Conservation (phyloP, 2,329 filamentous ascomycete species). For the Drechslera avenae region DNA sequence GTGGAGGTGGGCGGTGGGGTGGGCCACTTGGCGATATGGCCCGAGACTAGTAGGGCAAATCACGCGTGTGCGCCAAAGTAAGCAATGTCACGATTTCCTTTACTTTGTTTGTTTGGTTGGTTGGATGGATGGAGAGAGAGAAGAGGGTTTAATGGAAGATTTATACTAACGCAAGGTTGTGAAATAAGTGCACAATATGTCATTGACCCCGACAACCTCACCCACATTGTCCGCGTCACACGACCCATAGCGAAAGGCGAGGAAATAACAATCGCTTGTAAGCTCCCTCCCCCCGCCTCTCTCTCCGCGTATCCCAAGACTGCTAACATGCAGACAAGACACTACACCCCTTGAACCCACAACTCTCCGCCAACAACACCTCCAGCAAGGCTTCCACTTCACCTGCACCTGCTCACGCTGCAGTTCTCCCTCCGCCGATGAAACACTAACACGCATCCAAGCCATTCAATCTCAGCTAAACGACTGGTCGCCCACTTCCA, state of each 20-base stretch:
- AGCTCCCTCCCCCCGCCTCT: background rate
- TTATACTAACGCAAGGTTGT: too few species aligned
- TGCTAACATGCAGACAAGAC: constrained; percentile 22
- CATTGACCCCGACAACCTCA: constrained; percentile 43
- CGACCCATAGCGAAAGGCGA: constrained; percentile 43
- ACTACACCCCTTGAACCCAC: constrained; percentile 45
- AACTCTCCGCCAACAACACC: constrained; percentile 35
- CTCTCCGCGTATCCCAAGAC: background rate
- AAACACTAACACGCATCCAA: constrained; percentile 36
- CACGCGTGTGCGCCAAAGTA: constrained; percentile 50
- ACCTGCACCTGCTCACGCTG: constrained; percentile 50
- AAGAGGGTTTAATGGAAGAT: constrained; percentile 1
- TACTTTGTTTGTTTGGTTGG: background rate
- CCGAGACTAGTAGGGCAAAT: constrained; percentile 49
- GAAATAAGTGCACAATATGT: constrained; percentile 50
- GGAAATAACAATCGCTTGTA: constrained; percentile 52
- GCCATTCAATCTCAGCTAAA: constrained; percentile 39
- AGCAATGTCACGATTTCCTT: constrained; percentile 6
- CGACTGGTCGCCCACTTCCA: constrained; percentile 32
- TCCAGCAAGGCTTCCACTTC: constrained; percentile 49
- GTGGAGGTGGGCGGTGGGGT: constrained; percentile 30
- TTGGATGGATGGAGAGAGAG: background rate
- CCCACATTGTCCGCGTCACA: constrained; percentile 49
- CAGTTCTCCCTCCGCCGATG: constrained; percentile 36
- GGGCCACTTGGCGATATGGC: constrained; percentile 46